Evolutionary conservation across 192 early-diverging fungal species (phyloP).

Genomic region (Coemansia sp.): DNA sequence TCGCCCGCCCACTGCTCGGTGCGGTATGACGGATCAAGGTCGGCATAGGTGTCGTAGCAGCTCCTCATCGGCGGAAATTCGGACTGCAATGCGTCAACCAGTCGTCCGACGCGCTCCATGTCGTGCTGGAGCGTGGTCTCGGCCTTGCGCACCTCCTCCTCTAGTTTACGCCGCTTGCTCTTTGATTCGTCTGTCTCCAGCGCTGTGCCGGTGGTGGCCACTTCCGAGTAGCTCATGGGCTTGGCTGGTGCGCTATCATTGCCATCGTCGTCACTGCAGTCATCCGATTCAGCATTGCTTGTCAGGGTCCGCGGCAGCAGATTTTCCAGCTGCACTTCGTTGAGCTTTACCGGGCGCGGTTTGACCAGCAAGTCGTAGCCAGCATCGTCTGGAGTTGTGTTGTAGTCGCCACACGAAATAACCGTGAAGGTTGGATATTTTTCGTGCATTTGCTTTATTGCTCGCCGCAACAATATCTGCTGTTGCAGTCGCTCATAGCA

Average conservation of each 20-base stretch:
- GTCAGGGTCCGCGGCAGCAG: constrained; percentile 24
- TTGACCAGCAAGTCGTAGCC: constrained; percentile 55
- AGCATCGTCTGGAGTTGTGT: constrained; percentile 59
- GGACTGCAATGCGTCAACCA: constrained; percentile 18
- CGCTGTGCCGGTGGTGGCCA: constrained; percentile 10
- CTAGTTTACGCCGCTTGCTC: constrained; percentile 22
- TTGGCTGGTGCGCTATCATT: neutral
- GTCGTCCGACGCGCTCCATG: constrained; percentile 12
- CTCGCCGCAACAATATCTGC: constrained; percentile 29
- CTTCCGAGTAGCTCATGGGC: constrained; percentile 27
- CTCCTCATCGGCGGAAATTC: constrained; percentile 25
- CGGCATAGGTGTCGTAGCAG: constrained; percentile 40
- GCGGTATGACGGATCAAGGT: constrained; percentile 34
- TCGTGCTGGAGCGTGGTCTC: constrained; percentile 30
- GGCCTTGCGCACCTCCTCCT: constrained; percentile 19
- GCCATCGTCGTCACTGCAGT: constrained; percentile 1
- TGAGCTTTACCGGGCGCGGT: constrained; percentile 46
- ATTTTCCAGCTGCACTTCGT: constrained; percentile 46
- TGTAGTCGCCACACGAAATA: constrained; percentile 51
- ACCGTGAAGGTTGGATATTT: constrained; percentile 19
- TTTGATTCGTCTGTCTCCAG: constrained; percentile 9
- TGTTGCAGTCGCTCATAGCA: constrained; percentile 50
- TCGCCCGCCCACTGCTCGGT: constrained; percentile 50
- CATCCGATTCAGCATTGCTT: neutral
- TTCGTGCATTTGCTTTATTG: constrained; percentile 17